Evolutionary conservation across 2,329 filamentous ascomycete genomes (phyloP).

Genomic region (Sporothrix protearum): DNA sequence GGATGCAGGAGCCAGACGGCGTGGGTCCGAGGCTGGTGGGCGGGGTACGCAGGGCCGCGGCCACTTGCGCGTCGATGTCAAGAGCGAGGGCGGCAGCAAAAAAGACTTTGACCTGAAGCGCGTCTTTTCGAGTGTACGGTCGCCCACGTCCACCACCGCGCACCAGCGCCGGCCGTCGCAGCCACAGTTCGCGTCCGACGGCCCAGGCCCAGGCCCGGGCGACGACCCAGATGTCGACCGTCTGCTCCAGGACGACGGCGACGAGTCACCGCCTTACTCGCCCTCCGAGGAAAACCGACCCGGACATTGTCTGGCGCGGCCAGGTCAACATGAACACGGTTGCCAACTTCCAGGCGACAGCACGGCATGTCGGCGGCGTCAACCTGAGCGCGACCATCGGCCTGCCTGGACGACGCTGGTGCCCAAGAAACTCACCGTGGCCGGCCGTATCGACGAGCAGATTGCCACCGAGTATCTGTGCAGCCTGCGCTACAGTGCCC

Average conservation of each 20-base stretch:
- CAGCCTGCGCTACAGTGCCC: constrained; percentile 74
- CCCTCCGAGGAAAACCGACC: constrained; percentile 72
- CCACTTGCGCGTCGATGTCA: constrained; percentile 45
- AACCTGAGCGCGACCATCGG: constrained; percentile 61
- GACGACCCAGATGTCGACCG: constrained; percentile 88
- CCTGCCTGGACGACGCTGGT: constrained; percentile 68
- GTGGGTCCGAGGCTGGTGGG: neutral
- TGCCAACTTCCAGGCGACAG: constrained; percentile 71
- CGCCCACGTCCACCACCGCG: constrained; percentile 53
- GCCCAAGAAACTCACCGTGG: constrained; percentile 65
- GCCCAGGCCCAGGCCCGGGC: constrained; percentile 61
- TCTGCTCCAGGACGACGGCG: constrained; percentile 76
- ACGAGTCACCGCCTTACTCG: constrained; percentile 77
- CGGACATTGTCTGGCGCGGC: constrained; percentile 74
- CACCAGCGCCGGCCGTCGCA: constrained; percentile 49
- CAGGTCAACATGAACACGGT: constrained; percentile 72
- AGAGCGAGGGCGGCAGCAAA: constrained; percentile 48
- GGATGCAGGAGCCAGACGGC: constrained; percentile 16
- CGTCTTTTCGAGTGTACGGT: constrained; percentile 79
- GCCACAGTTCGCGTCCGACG: constrained; percentile 44
- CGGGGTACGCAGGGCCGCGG: constrained; percentile 29
- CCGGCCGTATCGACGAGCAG: constrained; percentile 74
- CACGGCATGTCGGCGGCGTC: constrained; percentile 78
- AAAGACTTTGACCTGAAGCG: constrained; percentile 77
- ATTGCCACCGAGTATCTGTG: constrained; percentile 90